Percentiles rank a stretch among this genome's conserved stretches.
Conservation (phyloP, 352 stramenopile species). For the Phytophthora parvispora region DNA sequence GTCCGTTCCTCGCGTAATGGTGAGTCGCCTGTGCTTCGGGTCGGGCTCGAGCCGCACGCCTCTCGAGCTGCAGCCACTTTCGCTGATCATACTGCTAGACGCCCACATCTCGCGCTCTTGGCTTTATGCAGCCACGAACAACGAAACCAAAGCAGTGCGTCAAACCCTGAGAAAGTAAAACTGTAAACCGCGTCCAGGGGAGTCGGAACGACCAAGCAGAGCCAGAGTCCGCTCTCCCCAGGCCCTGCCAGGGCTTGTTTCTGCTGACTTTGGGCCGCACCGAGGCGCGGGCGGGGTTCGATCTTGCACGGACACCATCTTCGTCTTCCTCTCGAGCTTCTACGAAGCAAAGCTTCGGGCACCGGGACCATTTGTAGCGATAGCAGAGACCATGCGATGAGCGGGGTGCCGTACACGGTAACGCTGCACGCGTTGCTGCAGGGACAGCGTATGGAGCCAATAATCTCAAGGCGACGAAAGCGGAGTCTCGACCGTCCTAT, state of each 20-base stretch:
- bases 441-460: not conserved
- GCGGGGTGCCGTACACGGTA: constrained; percentile 22
- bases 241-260: constrained; percentile 10
- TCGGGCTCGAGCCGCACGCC: constrained; percentile 33
- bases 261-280: not conserved
- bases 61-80: constrained; percentile 36
- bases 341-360: constrained; percentile 9
- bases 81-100: constrained; percentile 43
- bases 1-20: constrained; percentile 22
- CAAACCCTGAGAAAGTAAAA: constrained; percentile 27
- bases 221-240: constrained; percentile 16
- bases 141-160: constrained; percentile 12
- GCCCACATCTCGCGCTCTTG: constrained; percentile 33
- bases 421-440: constrained; percentile 18
- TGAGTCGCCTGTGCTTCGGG: constrained; percentile 26
- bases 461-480: constrained; percentile 11
- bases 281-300: constrained; percentile 1
- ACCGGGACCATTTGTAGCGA: constrained; percentile 10
- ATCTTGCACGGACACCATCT: constrained; percentile 10
- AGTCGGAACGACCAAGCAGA: constrained; percentile 27
- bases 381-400: constrained; percentile 24
- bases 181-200: constrained; percentile 13
- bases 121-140: constrained; percentile 3
- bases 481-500: constrained; percentile 11
- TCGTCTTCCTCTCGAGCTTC: constrained; percentile 12